These are phyloP conservation scores for Ustilago bromivora DNA, from an alignment of 1,284 basidiomycete genomes.

Conservation along the genomic window DNA sequence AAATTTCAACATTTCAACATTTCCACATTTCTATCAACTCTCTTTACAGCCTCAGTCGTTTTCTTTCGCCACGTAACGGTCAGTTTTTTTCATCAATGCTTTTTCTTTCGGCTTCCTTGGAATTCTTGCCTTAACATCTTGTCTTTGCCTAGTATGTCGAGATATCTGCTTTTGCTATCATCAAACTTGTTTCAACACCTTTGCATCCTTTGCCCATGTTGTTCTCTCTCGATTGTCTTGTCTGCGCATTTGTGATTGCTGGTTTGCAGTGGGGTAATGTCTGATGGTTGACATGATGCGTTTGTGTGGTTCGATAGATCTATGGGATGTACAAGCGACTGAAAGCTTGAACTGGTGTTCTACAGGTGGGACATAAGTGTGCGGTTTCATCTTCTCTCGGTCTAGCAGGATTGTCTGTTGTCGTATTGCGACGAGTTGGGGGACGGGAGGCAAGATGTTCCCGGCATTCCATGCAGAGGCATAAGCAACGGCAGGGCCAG, in stretches of 20 bases:
- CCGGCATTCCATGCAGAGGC: slow-evolving; percentile 65
- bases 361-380: slow-evolving; percentile 61
- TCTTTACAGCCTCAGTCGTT: background rate
- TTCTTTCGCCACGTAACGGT: slow-evolving; percentile 11
- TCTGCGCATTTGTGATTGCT: no score
- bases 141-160: background rate
- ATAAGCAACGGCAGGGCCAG: slow-evolving; percentile 68
- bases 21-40: background rate
- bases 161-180: background rate
- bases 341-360: slow-evolving; percentile 58
- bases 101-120: background rate
- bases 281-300: background rate
- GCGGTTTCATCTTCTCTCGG: slow-evolving; percentile 13
- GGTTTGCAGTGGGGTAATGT: no score
- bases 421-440: slow-evolving; percentile 22
- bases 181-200: background rate
- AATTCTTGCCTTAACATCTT: background rate
- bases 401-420: background rate
- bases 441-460: slow-evolving; percentile 59
- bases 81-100: slow-evolving; percentile 3
- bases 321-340: slow-evolving; percentile 60
- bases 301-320: background rate
- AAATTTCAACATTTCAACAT: background rate
- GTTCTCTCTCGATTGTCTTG: no score
- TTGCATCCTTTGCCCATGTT: no score